These are phyloP conservation scores for Castanea sativa DNA, from an alignment of 306 rosid genomes.

Conservation along the genomic window DNA sequence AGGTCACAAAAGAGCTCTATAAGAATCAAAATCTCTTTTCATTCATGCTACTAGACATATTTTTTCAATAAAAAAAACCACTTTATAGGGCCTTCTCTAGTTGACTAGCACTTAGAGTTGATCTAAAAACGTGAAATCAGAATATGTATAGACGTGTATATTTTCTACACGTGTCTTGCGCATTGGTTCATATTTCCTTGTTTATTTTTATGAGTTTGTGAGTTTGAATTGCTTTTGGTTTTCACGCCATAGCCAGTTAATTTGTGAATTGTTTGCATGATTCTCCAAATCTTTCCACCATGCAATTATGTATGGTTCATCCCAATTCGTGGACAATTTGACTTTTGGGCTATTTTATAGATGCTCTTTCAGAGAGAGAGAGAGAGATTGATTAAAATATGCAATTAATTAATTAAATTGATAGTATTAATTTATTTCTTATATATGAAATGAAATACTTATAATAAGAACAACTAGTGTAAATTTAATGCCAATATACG, in stretches of 20 bases:
- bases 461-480: constrained; percentile 5
- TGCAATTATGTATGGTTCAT: background rate
- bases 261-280: background rate
- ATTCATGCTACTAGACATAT: too few relatives aligned
- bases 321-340: background rate
- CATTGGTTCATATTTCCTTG: background rate
- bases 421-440: constrained; percentile 4
- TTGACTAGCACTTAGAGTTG: too few relatives aligned
- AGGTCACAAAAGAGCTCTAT: too few relatives aligned
- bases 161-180: background rate
- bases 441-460: constrained; percentile 4
- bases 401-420: background rate
- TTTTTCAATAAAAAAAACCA: too few relatives aligned
- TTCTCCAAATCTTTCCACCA: background rate
- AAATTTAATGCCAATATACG: constrained; percentile 17
- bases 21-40: too few relatives aligned
- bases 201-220: too few relatives aligned
- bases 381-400: background rate
- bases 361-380: background rate
- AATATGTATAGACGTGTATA: too few relatives aligned
- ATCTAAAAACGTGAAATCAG: too few relatives aligned
- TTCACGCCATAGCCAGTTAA: background rate
- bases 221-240: background rate
- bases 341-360: background rate
- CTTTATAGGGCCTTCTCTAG: too few relatives aligned